A percentile compares a stretch with the other conserved stretches of the same genome.
Evolutionary conservation across 495 filamentous ascomycete species (phyloP).

Genomic region (Polyplosphaeria fusca): DNA sequence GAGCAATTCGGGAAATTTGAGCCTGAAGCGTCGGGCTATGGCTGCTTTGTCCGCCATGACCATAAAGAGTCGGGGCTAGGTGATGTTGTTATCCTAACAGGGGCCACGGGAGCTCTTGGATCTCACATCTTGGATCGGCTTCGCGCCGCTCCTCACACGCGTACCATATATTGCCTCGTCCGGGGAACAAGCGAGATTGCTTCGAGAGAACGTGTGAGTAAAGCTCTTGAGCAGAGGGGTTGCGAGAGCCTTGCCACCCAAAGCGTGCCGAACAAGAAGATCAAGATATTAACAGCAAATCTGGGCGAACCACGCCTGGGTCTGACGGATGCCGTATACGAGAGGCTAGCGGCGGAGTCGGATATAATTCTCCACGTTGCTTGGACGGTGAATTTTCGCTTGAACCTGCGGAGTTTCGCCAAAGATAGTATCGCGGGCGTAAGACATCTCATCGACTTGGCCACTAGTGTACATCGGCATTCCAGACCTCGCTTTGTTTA

Average conservation of each 20-base stretch:
- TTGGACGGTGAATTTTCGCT: constrained; percentile 71
- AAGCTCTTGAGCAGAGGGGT: constrained; percentile 43
- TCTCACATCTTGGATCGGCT: constrained; percentile 54
- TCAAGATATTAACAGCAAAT: constrained; percentile 44
- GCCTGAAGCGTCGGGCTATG: not conserved
- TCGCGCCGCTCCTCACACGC: constrained; percentile 36
- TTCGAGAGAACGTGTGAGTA: constrained; percentile 49
- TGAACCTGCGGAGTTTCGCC: constrained; percentile 57
- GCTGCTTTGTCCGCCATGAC: no score
- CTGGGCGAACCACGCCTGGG: constrained; percentile 47
- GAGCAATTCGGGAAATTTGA: constrained; percentile 35
- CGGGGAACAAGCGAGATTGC: constrained; percentile 48
- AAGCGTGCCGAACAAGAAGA: constrained; percentile 36
- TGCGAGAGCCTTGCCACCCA: constrained; percentile 17
- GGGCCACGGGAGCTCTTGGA: constrained; percentile 61
- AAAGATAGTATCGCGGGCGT: constrained; percentile 55
- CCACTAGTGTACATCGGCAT: constrained; percentile 20
- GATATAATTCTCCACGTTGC: constrained; percentile 62
- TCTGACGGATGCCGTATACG: constrained; percentile 41
- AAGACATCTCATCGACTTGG: constrained; percentile 54
- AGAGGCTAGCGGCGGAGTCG: constrained; percentile 41
- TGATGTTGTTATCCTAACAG: constrained; percentile 48
- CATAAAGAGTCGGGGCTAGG: not conserved
- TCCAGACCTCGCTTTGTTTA: constrained; percentile 48
- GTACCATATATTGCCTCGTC: constrained; percentile 55